Conservation (phyloP, 2,329 filamentous ascomycete genomes). For the Amauroascus verrucosus region DNA sequence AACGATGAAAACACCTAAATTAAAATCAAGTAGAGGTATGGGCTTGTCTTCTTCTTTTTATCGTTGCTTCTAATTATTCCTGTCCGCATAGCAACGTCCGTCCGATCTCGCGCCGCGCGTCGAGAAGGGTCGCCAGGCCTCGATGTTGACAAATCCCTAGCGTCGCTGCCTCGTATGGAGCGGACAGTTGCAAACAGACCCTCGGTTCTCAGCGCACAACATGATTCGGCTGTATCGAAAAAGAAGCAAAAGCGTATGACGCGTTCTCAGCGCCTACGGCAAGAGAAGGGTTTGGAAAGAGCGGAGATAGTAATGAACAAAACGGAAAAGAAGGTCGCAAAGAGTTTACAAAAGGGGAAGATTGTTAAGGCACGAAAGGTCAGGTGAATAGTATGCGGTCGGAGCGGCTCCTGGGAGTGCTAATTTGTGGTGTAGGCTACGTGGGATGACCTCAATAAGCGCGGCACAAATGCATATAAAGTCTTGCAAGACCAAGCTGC, state of each 20-base stretch:
- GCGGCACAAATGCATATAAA: slow-evolving; percentile 8
- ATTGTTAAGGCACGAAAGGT: slow-evolving; percentile 40
- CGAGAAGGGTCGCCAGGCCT: slow-evolving; percentile 47
- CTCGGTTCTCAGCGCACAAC: slow-evolving; percentile 42
- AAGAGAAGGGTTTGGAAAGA: slow-evolving; percentile 46
- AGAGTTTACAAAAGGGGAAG: slow-evolving; percentile 42
- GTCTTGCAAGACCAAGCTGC: slow-evolving; percentile 6
- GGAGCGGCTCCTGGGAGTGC: not conserved
- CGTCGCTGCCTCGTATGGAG: slow-evolving; percentile 33
- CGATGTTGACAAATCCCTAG: slow-evolving; percentile 43
- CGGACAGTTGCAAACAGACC: slow-evolving; percentile 32
- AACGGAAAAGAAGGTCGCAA: slow-evolving; percentile 46
- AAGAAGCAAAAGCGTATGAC: slow-evolving; percentile 39
- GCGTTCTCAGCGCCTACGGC: slow-evolving; percentile 45
- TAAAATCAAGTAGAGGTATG: slow-evolving; percentile 2
- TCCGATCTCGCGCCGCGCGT: slow-evolving; percentile 50
- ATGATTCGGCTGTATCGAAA: slow-evolving; percentile 44
- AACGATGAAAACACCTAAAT: slow-evolving; percentile 6
- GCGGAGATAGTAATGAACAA: slow-evolving; percentile 47
- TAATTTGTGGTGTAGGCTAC: slow-evolving; percentile 14
- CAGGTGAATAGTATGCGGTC: slow-evolving; percentile 5
- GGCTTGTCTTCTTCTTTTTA: too few species aligned
- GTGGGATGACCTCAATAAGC: slow-evolving; percentile 18
- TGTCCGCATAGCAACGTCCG: slow-evolving; percentile 36
- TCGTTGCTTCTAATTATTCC: not conserved